Base-by-base conservation (phyloP, 805 yeast species). In the Candida hispaniensis region DNA sequence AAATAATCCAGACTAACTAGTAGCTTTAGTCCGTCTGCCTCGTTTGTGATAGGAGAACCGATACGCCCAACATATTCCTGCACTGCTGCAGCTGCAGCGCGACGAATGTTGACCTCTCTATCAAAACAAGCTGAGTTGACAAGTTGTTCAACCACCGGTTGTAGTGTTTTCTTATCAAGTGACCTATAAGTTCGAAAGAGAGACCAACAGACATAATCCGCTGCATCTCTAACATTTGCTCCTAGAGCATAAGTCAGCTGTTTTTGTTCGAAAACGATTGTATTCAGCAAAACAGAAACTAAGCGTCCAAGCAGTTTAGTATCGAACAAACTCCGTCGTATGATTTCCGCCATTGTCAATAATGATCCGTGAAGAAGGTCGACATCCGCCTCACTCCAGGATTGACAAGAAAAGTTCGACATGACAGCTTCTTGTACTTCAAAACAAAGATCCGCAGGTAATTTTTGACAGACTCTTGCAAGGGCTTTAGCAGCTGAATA, bases 131-230 rank as follows among this genome's bases (percentile, higher is more conserved):
- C 58, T 1, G 72, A 64, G 7, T 64, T 51, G 2, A 79, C 47
- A 15, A 81, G 51, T 44, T 64, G 62, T 12, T 40, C 18, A 40
- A 47, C 22, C 52, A 56, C 5, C 48, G 40, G 13, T 1, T 34
- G 34, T 1, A 50, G 35, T 1, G 43, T 12, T 16, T 47, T 30
- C 1, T 46, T 19, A 0, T 45, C 45, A 1, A 48, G 30, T 2
- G 26, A 36, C 25, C 39, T 57, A 47, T 49, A 58, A 9, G 57
- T 56, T 44, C 78, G 64, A 20, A 71, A 64, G 11, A 79, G 36
- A 0, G 93, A 69, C 97, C 97, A 86, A n/a, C 73, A 56, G 0
- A 80, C 71, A 48, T 79, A 86, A 53, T 93, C 79, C 0, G 88
- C 73, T 0, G 95, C 74, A 53, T 86, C 97, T 39, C 93, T 64